phyloP scores from a whole-genome alignment of 495 filamentous ascomycete species.

The Aspergillus asperescens region DNA sequence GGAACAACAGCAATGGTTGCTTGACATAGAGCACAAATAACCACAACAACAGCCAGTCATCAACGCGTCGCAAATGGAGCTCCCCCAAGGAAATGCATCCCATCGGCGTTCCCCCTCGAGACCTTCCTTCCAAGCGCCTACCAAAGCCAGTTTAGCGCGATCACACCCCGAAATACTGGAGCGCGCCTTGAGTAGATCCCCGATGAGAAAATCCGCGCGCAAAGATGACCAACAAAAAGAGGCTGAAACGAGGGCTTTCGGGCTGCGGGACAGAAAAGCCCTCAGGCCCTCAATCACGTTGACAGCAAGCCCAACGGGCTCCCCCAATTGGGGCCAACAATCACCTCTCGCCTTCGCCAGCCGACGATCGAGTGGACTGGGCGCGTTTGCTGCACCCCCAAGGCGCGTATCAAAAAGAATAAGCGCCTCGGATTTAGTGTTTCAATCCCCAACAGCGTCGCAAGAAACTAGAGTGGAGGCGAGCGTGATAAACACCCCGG shows the following conservation, averaged over 20 bases:
- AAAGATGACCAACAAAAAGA: slow-evolving; percentile 20
- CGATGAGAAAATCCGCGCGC: slow-evolving; percentile 20
- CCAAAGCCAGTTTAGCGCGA: slow-evolving; percentile 57
- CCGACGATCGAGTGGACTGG: slow-evolving; percentile 30
- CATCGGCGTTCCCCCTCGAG: slow-evolving; percentile 29
- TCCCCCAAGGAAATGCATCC: slow-evolving; percentile 21
- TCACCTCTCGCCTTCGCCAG: slow-evolving; percentile 24
- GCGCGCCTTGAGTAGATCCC: slow-evolving; percentile 40
- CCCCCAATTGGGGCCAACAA: slow-evolving; percentile 10
- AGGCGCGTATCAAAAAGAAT: slow-evolving; percentile 39
- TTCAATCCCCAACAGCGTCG: slow-evolving; percentile 38
- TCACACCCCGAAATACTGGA: slow-evolving; percentile 56
- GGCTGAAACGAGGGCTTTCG: slow-evolving; percentile 25
- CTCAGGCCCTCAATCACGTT: slow-evolving; percentile 35
- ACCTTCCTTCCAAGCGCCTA: slow-evolving; percentile 62
- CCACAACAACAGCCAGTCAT: slow-evolving; percentile 39
- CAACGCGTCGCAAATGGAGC: slow-evolving; percentile 29
- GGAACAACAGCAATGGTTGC: not conserved
- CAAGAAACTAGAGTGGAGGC: slow-evolving; percentile 21
- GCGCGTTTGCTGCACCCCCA: slow-evolving; percentile 40
- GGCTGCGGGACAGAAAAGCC: slow-evolving; percentile 34
- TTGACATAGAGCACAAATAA: slow-evolving; percentile 42
- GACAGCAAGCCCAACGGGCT: slow-evolving; percentile 32
- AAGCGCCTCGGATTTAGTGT: slow-evolving; percentile 38
- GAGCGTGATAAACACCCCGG: slow-evolving; percentile 25